Conservation (phyloP, 768 basidiomycete genomes). For the Paxillus ammoniavirescens region DNA sequence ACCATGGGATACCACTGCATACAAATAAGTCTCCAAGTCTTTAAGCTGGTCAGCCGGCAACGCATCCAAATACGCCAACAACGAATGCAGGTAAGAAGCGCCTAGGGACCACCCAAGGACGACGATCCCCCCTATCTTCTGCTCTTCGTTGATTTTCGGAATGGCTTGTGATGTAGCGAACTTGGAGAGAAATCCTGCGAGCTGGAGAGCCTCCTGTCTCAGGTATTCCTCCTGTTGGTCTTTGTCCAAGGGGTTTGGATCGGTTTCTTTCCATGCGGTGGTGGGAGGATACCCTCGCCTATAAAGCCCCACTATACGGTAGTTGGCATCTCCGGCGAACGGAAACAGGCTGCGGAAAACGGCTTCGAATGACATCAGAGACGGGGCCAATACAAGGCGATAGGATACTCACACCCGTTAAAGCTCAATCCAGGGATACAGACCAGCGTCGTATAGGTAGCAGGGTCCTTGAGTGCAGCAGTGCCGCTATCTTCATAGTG, state of each 20-base stretch:
- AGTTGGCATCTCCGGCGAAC: too few relatives aligned
- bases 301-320: too few relatives aligned
- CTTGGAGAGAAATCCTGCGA: too few relatives aligned
- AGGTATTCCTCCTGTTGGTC: too few relatives aligned
- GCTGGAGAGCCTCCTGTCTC: too few relatives aligned
- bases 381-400: neutral
- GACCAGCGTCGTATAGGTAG: constrained; percentile 6
- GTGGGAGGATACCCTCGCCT: too few relatives aligned
- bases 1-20: constrained; percentile 8
- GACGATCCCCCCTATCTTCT: constrained; percentile 2
- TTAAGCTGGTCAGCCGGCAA: constrained; percentile 1
- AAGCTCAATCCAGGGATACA: constrained; percentile 10
- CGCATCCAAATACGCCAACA: constrained; percentile 4
- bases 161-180: constrained; percentile 2
- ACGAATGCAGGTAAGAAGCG: neutral
- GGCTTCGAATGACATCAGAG: neutral
- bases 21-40: constrained; percentile 1
- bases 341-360: neutral
- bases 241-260: too few relatives aligned
- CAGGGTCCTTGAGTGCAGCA: neutral
- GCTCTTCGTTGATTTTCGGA: neutral
- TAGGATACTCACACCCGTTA: constrained; percentile 3
- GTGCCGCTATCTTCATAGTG: constrained; percentile 7
- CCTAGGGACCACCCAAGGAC: constrained; percentile 11
- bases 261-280: too few relatives aligned